Percentiles rank a stretch among this genome's conserved stretches.
Conservation (phyloP, 805 yeast genomes). For the Zygosaccharomyces bisporus region DNA sequence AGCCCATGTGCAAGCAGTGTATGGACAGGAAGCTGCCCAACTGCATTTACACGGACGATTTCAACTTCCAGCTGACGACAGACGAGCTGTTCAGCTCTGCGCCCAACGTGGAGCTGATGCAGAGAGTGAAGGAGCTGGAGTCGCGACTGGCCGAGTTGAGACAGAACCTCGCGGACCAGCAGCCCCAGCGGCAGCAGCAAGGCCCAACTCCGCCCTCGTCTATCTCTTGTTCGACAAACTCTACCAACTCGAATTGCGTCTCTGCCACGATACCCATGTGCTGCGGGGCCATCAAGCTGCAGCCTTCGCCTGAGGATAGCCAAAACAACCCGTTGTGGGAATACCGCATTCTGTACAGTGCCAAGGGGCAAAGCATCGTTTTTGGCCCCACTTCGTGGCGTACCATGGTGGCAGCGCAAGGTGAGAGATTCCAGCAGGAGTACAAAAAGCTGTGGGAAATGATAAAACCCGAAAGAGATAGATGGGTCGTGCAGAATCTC, state of each 20-base stretch:
- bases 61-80: conserved; percentile 20
- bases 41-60: conserved; percentile 28
- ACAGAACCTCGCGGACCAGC: not conserved
- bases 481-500: conserved; percentile 15
- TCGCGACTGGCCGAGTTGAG: conserved; percentile 6
- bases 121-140: conserved; percentile 23
- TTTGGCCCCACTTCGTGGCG: conserved; percentile 34
- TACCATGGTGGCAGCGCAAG: conserved; percentile 20
- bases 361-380: conserved; percentile 13
- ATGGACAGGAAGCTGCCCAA: conserved; percentile 31
- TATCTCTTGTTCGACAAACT: not conserved
- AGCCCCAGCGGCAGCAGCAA: not conserved
- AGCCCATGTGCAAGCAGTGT: conserved; percentile 44
- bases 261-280: not conserved
- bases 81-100: conserved; percentile 24
- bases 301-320: conserved; percentile 1
- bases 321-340: conserved; percentile 15
- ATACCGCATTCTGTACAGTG: conserved; percentile 10
- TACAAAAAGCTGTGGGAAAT: conserved; percentile 24
- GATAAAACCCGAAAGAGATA: conserved; percentile 22
- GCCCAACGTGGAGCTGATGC: conserved; percentile 27
- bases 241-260: not conserved
- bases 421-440: conserved; percentile 20
- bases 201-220: not conserved
- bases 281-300: not conserved